These are phyloP conservation scores for Tricharina praecox DNA, from an alignment of 495 filamentous ascomycete genomes.

Conservation along the genomic window DNA sequence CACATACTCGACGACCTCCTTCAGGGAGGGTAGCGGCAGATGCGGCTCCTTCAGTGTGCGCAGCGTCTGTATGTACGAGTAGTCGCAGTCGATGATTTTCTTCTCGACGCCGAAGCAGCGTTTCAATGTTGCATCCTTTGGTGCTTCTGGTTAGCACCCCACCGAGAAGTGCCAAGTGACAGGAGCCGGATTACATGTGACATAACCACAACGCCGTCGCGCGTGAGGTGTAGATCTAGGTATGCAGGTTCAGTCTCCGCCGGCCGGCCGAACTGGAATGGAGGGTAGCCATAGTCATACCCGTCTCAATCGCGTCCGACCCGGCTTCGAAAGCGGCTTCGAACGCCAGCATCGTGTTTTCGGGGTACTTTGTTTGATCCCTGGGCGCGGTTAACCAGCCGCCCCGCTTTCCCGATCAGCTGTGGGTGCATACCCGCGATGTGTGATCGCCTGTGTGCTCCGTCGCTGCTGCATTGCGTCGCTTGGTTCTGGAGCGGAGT, in stretches of 20 bases:
- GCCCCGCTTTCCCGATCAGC: not conserved
- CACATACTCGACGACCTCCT: slow-evolving; percentile 61
- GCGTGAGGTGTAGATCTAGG: slow-evolving; percentile 59
- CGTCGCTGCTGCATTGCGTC: no score
- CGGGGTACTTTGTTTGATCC: slow-evolving; percentile 45
- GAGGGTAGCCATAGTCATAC: slow-evolving; percentile 6
- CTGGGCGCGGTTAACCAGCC: not conserved
- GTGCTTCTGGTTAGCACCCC: not conserved
- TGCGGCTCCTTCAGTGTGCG: slow-evolving; percentile 50
- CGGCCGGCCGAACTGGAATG: no score
- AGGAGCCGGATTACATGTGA: slow-evolving; percentile 52
- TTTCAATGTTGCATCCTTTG: slow-evolving; percentile 61
- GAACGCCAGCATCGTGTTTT: slow-evolving; percentile 76
- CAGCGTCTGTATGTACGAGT: slow-evolving; percentile 49
- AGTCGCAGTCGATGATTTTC: slow-evolving; percentile 58
- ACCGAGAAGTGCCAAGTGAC: not conserved
- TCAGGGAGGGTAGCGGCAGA: slow-evolving; percentile 52
- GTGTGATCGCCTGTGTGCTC: slow-evolving; percentile 55
- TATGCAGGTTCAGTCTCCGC: no score
- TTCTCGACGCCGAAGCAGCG: slow-evolving; percentile 59
- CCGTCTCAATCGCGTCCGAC: slow-evolving; percentile 65
- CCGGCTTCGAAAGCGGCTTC: slow-evolving; percentile 51
- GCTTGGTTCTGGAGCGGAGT: no score
- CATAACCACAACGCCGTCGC: slow-evolving; percentile 69
- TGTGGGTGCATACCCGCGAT: slow-evolving; percentile 48